A percentile compares a stretch with the other conserved stretches of the same genome.
Evolutionary conservation across 306 rosid genomes (phyloP).

Genomic region (Rubus idaeus): DNA sequence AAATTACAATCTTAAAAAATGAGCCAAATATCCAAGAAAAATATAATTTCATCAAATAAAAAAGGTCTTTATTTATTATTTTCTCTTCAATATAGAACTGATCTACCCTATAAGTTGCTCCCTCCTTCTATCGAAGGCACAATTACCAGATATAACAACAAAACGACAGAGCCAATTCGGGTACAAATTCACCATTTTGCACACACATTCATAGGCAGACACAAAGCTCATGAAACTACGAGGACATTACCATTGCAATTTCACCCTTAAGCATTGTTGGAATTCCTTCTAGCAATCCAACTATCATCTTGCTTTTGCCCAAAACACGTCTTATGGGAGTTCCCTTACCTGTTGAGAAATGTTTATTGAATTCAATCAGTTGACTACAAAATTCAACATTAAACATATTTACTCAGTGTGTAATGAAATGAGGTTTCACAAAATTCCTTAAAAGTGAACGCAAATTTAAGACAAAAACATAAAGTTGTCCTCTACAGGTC

Average conservation of each 20-base stretch:
- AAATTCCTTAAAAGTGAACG: background rate
- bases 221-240: background rate
- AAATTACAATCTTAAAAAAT: slow-evolving; percentile 16
- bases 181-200: background rate
- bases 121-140: background rate
- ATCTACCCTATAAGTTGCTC: background rate
- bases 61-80: background rate
- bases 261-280: slow-evolving; percentile 96
- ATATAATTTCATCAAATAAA: background rate
- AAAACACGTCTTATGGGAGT: slow-evolving; percentile 65
- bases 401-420: slow-evolving; percentile 14
- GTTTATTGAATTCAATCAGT: slow-evolving; percentile 25
- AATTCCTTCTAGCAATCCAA: slow-evolving; percentile 92
- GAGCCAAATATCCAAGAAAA: background rate
- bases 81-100: background rate
- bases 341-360: slow-evolving; percentile 66
- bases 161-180: background rate
- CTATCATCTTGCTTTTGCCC: slow-evolving; percentile 88
- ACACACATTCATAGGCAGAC: background rate
- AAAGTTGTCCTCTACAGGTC: background rate
- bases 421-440: background rate
- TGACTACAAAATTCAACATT: slow-evolving; percentile 18
- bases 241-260: slow-evolving; percentile 79
- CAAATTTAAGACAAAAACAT: background rate
- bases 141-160: background rate